Evolutionary conservation across 2,329 filamentous ascomycete species (phyloP), one percentile per base, ranked within the genome.

Genomic region (Bertia moriformis): DNA sequence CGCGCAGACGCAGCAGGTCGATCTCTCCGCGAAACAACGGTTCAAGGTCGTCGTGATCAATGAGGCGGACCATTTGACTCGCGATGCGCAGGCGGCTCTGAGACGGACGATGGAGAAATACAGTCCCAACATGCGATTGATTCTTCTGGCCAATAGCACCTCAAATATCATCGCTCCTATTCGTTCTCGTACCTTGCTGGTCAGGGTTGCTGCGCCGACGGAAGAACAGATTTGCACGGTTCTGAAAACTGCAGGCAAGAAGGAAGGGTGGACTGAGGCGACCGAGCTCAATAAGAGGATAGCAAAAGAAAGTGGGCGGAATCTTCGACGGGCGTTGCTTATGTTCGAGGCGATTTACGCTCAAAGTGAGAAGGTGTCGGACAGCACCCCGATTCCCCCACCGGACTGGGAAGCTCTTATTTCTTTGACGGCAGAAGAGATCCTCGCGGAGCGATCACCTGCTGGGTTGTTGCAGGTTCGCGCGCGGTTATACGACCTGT

Each of bases 21-120:
- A 98, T 57, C 69, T 91, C 48, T 71, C 77, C 12, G 93, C 93
- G 14, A 83, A 78, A 56, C 91, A 98, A 57, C 74, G 79, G 35
- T 98, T 98, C 72, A 98, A 98, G 63, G 88, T 98, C 1, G 91
- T 98, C 1, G 89, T 98, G 24, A 96, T 98, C 69, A 98, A 98
- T 51, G 91, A 98, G 66, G 91, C 91, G 4, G 93, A 98, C 55
- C 84, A 94, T 53, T 69, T 98, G 46, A 91, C 82, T 3, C 70
- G 91, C 45, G 91, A 98, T 67, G 91, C 91, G 3, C 91, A 98
- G 62, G 91, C 93, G 0, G 93, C 93, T 20, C 65, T 98, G 53
- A 76, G 91, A 57, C 71, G 91, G 45, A 98, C 91, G 0, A 98
- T 98, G 91, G 91, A 98, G 63, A 98, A 98, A 61, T 98, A 98